Evolutionary conservation across 768 basidiomycete species (phyloP).

Genomic region (Termitomyces sp.): DNA sequence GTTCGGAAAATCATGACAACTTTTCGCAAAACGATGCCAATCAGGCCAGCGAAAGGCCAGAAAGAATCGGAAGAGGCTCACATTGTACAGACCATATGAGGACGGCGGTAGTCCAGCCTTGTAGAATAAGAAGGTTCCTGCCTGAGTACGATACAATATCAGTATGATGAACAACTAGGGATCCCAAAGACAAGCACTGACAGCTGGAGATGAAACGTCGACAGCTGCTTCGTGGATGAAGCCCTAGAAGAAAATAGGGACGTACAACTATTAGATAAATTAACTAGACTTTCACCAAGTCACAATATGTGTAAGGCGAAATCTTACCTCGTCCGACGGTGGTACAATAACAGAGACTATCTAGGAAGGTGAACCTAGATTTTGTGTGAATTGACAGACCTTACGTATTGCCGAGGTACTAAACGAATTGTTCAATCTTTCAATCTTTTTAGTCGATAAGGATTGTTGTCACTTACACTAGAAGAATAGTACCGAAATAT

Average conservation of each 20-base stretch:
- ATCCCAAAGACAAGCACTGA: not conserved
- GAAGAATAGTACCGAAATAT: slow-evolving; percentile 21
- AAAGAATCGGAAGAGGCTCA: slow-evolving; percentile 4
- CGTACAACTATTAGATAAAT: slow-evolving; percentile 14
- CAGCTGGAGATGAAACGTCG: not conserved
- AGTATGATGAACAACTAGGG: not conserved
- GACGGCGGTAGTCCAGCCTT: slow-evolving; percentile 16
- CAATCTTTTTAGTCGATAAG: not conserved
- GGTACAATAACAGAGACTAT: slow-evolving; percentile 12
- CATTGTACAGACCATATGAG: slow-evolving; percentile 25
- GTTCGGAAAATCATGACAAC: slow-evolving; percentile 22
- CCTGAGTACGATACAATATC: slow-evolving; percentile 11
- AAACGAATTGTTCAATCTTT: not conserved
- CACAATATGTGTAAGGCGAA: not conserved
- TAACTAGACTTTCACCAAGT: not conserved
- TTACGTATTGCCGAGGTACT: slow-evolving; percentile 10
- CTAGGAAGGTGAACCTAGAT: not conserved
- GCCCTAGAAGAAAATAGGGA: not conserved
- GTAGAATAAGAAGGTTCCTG: slow-evolving; percentile 14
- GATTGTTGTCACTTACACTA: slow-evolving; percentile 16
- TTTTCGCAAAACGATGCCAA: not conserved
- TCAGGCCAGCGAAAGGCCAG: not conserved
- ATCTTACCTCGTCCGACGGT: slow-evolving; percentile 12
- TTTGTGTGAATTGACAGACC: not conserved
- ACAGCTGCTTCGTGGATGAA: not conserved